Percentiles rank a stretch among this genome's conserved stretches.
Evolutionary conservation across 345 rosid species (phyloP).

Genomic region (Litchi chinensis): DNA sequence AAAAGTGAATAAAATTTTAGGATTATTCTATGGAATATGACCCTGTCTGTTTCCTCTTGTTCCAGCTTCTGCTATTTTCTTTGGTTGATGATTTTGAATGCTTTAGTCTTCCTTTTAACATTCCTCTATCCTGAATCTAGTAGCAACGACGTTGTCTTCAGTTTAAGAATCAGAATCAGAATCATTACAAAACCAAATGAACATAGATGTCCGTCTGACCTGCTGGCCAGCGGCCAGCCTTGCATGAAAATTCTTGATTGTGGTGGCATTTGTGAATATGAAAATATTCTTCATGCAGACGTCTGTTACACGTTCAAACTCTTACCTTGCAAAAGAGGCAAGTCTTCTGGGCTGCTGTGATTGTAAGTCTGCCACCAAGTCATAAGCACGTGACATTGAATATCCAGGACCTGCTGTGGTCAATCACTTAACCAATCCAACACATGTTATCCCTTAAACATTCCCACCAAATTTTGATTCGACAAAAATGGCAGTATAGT

Average conservation of each 20-base stretch:
- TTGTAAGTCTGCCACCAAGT: not conserved
- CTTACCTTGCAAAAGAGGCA: not conserved
- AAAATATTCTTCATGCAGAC: not conserved
- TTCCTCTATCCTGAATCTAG: no score
- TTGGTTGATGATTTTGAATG: no score
- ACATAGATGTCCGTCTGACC: no score
- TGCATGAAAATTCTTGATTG: not conserved
- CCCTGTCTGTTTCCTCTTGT: not conserved
- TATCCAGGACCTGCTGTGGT: not conserved
- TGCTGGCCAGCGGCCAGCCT: not conserved
- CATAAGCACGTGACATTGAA: not conserved
- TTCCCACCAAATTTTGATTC: not conserved
- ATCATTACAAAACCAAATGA: no score
- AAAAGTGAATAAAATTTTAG: constrained; percentile 10
- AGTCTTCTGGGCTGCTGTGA: not conserved
- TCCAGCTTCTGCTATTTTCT: no score
- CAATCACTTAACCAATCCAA: no score
- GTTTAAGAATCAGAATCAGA: no score
- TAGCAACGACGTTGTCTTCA: no score
- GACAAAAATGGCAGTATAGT: not conserved
- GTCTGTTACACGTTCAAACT: not conserved
- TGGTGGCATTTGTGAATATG: not conserved
- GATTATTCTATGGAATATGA: not conserved
- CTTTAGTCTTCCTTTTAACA: no score
- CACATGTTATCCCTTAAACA: not conserved